phyloP scores from a whole-genome alignment of 441 rosid species.

The Populus tomentosa region DNA sequence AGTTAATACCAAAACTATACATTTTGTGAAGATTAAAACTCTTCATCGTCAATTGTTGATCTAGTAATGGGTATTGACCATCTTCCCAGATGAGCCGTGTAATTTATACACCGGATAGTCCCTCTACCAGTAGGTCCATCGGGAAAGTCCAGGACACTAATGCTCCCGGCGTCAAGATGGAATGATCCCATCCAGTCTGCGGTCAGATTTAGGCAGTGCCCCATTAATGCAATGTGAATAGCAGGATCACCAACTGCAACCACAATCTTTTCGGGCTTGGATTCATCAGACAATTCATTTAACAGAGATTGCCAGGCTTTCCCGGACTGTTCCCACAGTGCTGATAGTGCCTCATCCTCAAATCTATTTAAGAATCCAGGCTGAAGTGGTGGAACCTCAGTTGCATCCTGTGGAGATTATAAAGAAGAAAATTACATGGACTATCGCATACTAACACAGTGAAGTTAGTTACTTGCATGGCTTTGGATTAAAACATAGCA shows the following conservation, averaged over 20 bases:
- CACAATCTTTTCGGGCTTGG: slow-evolving; percentile 44
- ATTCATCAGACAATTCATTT: slow-evolving; percentile 40
- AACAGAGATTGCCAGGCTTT: slow-evolving; percentile 63
- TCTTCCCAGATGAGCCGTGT: slow-evolving; percentile 86
- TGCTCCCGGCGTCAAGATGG: slow-evolving; percentile 74
- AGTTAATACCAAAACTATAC: not conserved
- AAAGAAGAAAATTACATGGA: not conserved
- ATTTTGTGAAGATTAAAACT: slow-evolving; percentile 26
- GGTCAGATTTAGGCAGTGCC: slow-evolving; percentile 61
- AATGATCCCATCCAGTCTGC: slow-evolving; percentile 63
- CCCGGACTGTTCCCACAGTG: slow-evolving; percentile 51
- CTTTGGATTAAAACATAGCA: not conserved
- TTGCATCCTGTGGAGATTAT: slow-evolving; percentile 33
- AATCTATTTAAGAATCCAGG: slow-evolving; percentile 45
- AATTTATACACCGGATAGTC: slow-evolving; percentile 72
- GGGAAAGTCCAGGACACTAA: slow-evolving; percentile 75
- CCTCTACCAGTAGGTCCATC: slow-evolving; percentile 65
- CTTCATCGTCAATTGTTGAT: slow-evolving; percentile 45
- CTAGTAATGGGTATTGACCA: slow-evolving; percentile 85
- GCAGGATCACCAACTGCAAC: slow-evolving; percentile 55
- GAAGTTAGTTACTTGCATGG: no score
- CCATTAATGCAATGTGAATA: slow-evolving; percentile 54
- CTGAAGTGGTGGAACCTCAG: slow-evolving; percentile 20
- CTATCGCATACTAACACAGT: not conserved
- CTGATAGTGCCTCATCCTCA: slow-evolving; percentile 39